Percentiles rank a stretch among this genome's conserved stretches.
phyloP scores from a whole-genome alignment of 495 filamentous ascomycete species.

The Amorphotheca resinae region DNA sequence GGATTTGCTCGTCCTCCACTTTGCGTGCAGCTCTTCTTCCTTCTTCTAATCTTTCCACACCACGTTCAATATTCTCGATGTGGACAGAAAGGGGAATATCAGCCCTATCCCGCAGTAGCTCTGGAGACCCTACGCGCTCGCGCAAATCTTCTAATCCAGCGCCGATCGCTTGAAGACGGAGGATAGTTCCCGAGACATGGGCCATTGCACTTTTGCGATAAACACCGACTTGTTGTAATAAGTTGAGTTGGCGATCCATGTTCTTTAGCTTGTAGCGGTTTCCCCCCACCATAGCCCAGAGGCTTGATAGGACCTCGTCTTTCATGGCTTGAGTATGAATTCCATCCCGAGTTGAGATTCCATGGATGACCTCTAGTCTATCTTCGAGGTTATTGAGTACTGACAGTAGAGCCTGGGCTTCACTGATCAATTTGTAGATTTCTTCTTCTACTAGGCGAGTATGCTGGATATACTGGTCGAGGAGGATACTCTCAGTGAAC shows the following conservation, averaged over 20 bases:
- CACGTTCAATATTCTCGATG: slow-evolving; percentile 54
- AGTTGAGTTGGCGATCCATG: slow-evolving; percentile 40
- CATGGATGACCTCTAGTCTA: slow-evolving; percentile 48
- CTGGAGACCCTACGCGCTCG: slow-evolving; percentile 49
- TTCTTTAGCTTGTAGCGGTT: slow-evolving; percentile 43
- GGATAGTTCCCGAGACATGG: slow-evolving; percentile 45
- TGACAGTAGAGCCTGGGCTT: slow-evolving; percentile 48
- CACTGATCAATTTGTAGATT: slow-evolving; percentile 47
- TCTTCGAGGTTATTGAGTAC: slow-evolving; percentile 49
- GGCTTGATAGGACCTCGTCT: slow-evolving; percentile 45
- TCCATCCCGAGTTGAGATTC: slow-evolving; percentile 43
- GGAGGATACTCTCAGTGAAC: slow-evolving; percentile 37
- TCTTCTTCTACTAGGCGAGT: slow-evolving; percentile 49
- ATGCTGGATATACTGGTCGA: slow-evolving; percentile 54
- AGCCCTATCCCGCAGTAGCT: slow-evolving; percentile 32
- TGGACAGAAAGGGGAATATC: slow-evolving; percentile 54
- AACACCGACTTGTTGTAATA: slow-evolving; percentile 42
- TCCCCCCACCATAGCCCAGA: slow-evolving; percentile 62
- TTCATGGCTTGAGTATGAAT: slow-evolving; percentile 32
- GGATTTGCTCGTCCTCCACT: slow-evolving; percentile 44
- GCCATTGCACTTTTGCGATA: slow-evolving; percentile 47
- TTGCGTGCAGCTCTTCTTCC: slow-evolving; percentile 41
- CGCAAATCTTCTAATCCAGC: slow-evolving; percentile 53
- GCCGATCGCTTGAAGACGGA: slow-evolving; percentile 54
- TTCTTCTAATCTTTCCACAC: slow-evolving; percentile 50